A percentile compares a stretch with the other conserved stretches of the same genome.
Conservation (phyloP, 176 grass and related monocot genomes). For the Phyllostachys edulis region DNA sequence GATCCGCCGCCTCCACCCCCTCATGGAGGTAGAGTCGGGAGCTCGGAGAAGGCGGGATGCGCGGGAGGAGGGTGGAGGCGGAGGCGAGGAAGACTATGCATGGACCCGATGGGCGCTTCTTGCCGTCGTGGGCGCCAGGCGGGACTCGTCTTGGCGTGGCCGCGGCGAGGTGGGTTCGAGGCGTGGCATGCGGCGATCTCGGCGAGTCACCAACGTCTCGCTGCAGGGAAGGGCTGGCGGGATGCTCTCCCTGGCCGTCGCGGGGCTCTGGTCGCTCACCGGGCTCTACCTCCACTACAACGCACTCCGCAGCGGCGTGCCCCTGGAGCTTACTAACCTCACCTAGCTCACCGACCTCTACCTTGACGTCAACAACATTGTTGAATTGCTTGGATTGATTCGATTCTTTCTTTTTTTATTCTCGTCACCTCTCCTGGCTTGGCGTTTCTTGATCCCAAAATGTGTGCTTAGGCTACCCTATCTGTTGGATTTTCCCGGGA, state of each 20-base stretch:
- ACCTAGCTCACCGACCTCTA: conserved; percentile 75
- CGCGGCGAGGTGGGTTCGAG: conserved; percentile 51
- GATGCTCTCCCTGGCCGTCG: conserved; percentile 63
- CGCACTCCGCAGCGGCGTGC: conserved; percentile 56
- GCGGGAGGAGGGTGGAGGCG: no score
- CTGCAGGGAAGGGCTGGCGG: conserved; percentile 90
- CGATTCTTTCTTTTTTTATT: neutral
- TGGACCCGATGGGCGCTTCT: no score
- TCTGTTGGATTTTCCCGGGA: neutral
- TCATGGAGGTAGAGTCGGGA: no score
- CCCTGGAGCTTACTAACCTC: conserved; percentile 51
- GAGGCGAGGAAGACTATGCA: no score
- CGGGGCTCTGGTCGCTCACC: conserved; percentile 57
- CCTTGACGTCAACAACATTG: conserved; percentile 69
- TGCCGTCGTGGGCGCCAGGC: no score
- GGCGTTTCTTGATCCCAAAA: conserved; percentile 23
- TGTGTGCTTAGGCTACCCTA: neutral
- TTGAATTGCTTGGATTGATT: conserved; percentile 8
- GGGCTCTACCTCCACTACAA: conserved; percentile 97
- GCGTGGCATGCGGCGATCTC: conserved; percentile 68
- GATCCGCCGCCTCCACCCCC: no score
- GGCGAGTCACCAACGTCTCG: conserved; percentile 87
- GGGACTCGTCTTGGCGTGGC: no score
- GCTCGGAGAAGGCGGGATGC: no score
- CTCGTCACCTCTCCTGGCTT: neutral